Evolutionary conservation across 345 rosid species (phyloP).

Genomic region (Cardamine chenopodiifolia): DNA sequence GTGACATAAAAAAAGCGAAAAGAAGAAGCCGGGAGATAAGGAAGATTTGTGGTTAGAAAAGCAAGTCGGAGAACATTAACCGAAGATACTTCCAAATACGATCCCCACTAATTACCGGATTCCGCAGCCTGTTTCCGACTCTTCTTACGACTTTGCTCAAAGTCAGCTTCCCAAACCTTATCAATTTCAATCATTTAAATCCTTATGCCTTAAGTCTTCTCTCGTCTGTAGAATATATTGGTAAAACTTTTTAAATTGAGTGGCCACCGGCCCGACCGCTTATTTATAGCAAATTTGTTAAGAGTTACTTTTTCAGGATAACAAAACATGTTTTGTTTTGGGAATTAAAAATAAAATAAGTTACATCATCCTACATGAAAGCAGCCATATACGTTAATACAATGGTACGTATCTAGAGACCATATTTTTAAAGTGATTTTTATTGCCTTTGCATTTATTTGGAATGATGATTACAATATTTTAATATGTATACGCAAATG

Average conservation of each 20-base stretch:
- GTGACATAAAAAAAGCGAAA: constrained; percentile 18
- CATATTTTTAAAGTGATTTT: too few relatives aligned
- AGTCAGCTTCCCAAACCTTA: constrained; percentile 26
- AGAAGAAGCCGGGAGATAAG: constrained; percentile 25
- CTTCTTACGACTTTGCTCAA: constrained; percentile 17
- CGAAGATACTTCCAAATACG: constrained; percentile 38
- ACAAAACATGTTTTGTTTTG: background rate
- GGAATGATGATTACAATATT: background rate
- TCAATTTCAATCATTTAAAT: background rate
- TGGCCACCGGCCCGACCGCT: background rate
- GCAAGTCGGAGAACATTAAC: constrained; percentile 22
- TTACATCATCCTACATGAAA: too few relatives aligned
- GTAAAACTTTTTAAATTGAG: background rate
- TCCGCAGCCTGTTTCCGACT: constrained; percentile 27
- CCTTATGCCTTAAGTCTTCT: background rate
- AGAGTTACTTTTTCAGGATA: background rate
- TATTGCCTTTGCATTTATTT: background rate
- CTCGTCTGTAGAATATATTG: background rate
- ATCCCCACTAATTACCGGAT: constrained; percentile 34
- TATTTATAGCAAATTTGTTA: too few relatives aligned
- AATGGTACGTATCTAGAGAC: background rate
- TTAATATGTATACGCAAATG: background rate
- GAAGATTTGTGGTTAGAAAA: constrained; percentile 15
- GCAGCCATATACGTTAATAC: too few relatives aligned
- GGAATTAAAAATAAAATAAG: too few relatives aligned